Evolutionary conservation across 768 basidiomycete species (phyloP), one percentile per base, ranked within the genome.

Genomic region (Coprinopsis strossmayeri): DNA sequence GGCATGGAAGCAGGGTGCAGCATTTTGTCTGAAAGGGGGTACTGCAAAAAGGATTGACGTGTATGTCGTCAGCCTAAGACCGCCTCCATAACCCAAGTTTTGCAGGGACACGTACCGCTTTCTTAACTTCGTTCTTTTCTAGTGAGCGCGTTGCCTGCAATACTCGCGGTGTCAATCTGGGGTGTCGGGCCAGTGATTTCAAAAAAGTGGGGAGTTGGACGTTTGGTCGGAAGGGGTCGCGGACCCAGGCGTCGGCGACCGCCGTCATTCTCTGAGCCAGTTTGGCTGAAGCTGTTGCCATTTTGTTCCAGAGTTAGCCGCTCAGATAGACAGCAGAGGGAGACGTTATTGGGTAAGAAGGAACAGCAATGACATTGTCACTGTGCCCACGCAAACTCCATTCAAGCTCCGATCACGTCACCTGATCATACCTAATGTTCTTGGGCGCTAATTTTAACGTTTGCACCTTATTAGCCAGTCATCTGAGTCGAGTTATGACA

Each of bases 191-290:
- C 49, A 90, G 71, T 0, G 84, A 80, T 24, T 71, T 63, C 30
- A 90, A 69, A 55, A 90, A 81, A 1, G 63, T 74, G 53, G 76
- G 77, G 26, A 90, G 72, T 66, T 91, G 88, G 5, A 90, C 59
- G 53, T 86, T 82, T 1, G 86, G 87, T 2, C 88, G 76, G 61
- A 91, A 85, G 0, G 85, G 85, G 56, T 91, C 88, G 11, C 64
- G 65, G 13, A 77, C 74, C 85, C 88, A 91, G 32, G 72, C 61
- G 35, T 74, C 65, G 1, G 83, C 84, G 42, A 88, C 74, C 9
- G 64, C 57, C 34, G 63, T 65, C 53, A 89, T 71, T 57, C 77
- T 74, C 50, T 73, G 70, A 0, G 72, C 65, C 12, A 78, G 61
- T 52, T 70, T 72, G 46, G 58, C 59, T n/a, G 57, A 48, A 41